Conservation (phyloP, 73 alveolate genomes). For the Stentor roeselii region DNA sequence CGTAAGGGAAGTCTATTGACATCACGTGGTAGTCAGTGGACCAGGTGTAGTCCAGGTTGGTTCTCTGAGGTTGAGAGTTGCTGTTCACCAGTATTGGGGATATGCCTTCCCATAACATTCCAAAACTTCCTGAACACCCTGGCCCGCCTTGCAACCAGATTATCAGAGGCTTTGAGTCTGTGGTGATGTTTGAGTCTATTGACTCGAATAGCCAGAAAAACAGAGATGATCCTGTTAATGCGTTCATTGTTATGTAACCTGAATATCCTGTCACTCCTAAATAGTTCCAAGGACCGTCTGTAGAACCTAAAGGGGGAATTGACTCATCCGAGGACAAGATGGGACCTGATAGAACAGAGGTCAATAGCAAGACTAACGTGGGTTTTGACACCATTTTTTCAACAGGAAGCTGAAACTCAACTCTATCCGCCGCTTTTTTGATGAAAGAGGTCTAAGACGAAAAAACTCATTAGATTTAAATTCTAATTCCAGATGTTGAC, state of each 20-base stretch:
- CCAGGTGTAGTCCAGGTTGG: slow-evolving; percentile 7
- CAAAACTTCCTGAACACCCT: slow-evolving; percentile 72
- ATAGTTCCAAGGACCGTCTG: slow-evolving; percentile 27
- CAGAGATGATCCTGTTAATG: slow-evolving; percentile 20
- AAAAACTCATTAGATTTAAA: neutral
- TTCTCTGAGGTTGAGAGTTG: slow-evolving; percentile 16
- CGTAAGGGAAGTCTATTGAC: slow-evolving; percentile 52
- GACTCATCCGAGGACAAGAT: neutral
- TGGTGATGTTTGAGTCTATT: neutral
- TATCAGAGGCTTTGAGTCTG: slow-evolving; percentile 31
- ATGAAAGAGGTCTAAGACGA: neutral
- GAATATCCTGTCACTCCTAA: slow-evolving; percentile 19
- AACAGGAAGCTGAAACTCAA: neutral
- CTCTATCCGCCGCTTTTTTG: neutral
- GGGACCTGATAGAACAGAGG: neutral
- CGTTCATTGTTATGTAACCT: slow-evolving; percentile 1
- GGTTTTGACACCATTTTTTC: slow-evolving; percentile 1
- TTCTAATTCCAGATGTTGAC: neutral
- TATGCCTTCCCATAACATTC: slow-evolving; percentile 64
- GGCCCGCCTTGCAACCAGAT: slow-evolving; percentile 92
- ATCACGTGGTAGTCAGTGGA: slow-evolving; percentile 47
- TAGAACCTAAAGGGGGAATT: neutral
- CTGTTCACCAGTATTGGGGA: slow-evolving; percentile 49
- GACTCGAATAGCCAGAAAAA: slow-evolving; percentile 25
- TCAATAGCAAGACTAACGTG: neutral